Base-by-base conservation (phyloP, 2,329 filamentous ascomycete genomes). In the Emmonsiellopsis sp. region DNA sequence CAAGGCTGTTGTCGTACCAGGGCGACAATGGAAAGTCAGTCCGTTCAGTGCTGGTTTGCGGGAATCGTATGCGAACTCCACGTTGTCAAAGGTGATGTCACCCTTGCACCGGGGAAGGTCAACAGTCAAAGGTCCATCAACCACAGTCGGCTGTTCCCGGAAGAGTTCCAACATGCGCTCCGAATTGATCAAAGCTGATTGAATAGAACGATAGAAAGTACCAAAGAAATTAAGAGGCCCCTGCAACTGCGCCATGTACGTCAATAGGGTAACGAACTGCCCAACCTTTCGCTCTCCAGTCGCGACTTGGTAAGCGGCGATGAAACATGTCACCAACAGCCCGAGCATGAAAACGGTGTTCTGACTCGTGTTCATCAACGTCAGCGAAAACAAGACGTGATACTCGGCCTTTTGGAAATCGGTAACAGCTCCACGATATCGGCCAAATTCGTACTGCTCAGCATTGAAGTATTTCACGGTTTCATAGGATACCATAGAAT, bases 401-500 rank as follows among this genome's bases (percentile, higher is more conserved):
- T 85, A 86, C 69, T 92, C 88, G 49, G 87, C 86, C 41, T 73
- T 73, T 65, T 92, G 88, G 67, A 84, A 92, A 52, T 80, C 80
- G 45, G 75, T 74, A 52, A 93, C 87, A 30, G 87, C 86, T 44
- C 78, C 71, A 46, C 83, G 79, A 64, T 90, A 92, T 26, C 88
- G 80, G 48, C 78, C 74, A 60, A 89, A 90, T 64, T 93, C 88
- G 64, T 87, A 91, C 2, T 81, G 76, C 64, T 92, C 88, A 7
- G 87, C 87, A 62, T 92, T 92, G 76, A 93, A 93, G 64, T 92
- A 92, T 67, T 92, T 93, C 66, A 92, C 88, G 1, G 87, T 92
- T 73, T 98, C 93, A 69, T 97, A 98, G n/a, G 90, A 95, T 57
- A 93, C 90, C 76, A 98, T 93, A 0, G 93, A 97, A 69, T 98